phyloP scores from a whole-genome alignment of 2,329 filamentous ascomycete species.

The Didymella keratinophila region DNA sequence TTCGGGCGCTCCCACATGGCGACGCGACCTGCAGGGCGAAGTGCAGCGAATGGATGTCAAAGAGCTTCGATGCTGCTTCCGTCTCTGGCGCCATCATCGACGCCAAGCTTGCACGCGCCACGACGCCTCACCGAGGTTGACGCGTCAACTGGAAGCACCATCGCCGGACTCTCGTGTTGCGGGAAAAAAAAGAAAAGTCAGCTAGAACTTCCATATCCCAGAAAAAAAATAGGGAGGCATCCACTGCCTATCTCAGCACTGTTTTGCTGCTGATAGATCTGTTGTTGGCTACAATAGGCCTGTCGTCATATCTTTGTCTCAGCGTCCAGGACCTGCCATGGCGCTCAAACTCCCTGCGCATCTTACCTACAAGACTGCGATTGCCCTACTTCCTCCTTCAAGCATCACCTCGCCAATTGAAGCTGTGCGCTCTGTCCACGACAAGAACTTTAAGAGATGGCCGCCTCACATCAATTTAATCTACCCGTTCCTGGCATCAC shows the following conservation, averaged over 20 bases:
- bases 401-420: conserved; percentile 38
- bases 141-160: conserved; percentile 4
- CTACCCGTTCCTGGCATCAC: conserved; percentile 39
- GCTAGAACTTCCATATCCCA: too few species aligned
- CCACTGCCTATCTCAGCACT: too few species aligned
- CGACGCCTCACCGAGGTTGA: conserved; percentile 17
- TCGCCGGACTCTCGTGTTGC: neutral
- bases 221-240: too few species aligned
- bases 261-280: too few species aligned
- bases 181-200: too few species aligned
- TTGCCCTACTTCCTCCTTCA: conserved; percentile 36
- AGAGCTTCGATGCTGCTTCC: conserved; percentile 13
- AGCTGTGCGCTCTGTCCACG: conserved; percentile 32
- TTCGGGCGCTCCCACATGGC: conserved; percentile 43
- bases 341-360: conserved; percentile 28
- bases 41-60: conserved; percentile 31
- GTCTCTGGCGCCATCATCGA: conserved; percentile 19
- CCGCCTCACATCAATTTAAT: conserved; percentile 44
- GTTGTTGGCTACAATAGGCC: too few species aligned
- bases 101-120: conserved; percentile 30
- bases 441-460: conserved; percentile 41
- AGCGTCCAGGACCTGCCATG: conserved; percentile 13
- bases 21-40: conserved; percentile 33
- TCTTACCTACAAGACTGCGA: conserved; percentile 39
- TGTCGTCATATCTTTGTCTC: too few species aligned